These are phyloP conservation scores for Sclerotiophoma versabilis DNA, from an alignment of 2,329 filamentous ascomycete genomes.

Conservation along the genomic window DNA sequence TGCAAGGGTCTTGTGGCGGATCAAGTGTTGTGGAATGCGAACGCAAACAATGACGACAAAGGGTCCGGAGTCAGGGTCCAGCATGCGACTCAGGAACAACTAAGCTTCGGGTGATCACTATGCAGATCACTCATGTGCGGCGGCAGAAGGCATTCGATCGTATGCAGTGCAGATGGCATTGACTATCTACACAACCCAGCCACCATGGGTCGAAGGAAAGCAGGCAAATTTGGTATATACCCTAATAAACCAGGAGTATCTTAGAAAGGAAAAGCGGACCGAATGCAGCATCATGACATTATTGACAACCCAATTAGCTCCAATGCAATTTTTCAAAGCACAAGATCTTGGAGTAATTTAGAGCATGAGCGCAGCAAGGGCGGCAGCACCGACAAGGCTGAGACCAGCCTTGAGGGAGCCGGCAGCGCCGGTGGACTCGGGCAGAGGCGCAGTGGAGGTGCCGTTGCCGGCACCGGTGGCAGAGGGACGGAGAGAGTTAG, in stretches of 20 bases:
- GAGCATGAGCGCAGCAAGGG: conserved; percentile 51
- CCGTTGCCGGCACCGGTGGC: conserved; percentile 33
- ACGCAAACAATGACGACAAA: conserved; percentile 13
- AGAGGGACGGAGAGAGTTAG: conserved; percentile 42
- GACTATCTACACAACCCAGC: conserved; percentile 18
- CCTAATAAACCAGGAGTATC: conserved; percentile 30
- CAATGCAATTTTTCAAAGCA: conserved; percentile 14
- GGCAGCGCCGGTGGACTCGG: conserved; percentile 45
- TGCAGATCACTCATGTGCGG: neutral
- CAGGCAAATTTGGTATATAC: conserved; percentile 22
- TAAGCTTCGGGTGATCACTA: neutral
- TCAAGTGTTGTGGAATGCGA: neutral
- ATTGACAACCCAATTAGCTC: conserved; percentile 26
- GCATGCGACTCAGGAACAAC: neutral
- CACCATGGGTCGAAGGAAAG: conserved; percentile 15
- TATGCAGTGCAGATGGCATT: conserved; percentile 18
- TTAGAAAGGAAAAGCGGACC: conserved; percentile 11
- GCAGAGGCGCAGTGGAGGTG: conserved; percentile 30
- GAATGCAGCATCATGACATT: conserved; percentile 27
- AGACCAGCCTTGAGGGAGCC: conserved; percentile 43
- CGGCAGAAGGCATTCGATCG: neutral
- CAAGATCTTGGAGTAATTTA: conserved; percentile 30
- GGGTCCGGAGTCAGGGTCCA: neutral
- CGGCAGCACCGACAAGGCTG: conserved; percentile 51
- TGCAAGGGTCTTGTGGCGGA: neutral